Base-by-base conservation (phyloP, 1,139 yeast genomes). In the Yamadazyma epiphylla region DNA sequence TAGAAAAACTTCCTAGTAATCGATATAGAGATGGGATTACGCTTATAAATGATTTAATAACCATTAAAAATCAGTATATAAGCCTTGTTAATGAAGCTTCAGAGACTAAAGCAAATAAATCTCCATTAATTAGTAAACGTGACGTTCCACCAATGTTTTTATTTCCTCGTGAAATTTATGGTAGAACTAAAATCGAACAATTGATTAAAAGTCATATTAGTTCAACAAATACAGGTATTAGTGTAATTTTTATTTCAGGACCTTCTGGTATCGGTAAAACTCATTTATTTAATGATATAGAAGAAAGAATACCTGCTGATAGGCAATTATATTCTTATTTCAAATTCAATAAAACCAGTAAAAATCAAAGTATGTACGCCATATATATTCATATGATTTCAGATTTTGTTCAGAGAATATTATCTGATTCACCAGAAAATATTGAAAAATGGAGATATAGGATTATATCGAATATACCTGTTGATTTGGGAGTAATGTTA, bases 201-300 rank as follows among this genome's bases (percentile, higher is more conserved):
- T 36, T 42, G 13, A 45, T 65, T 5, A 49, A 49, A 19, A 45
- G 52, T 2, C 39, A 46, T 3, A 32, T 26, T 24, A 23, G 31
- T 13, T 13, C 25, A 5, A 32, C 16, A 30, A 8, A 13, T 6
- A 10, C 21, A 13, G 56, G 48, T 38, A 51, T 46, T 39, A 58
- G 60, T 35, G 38, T 63, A 11, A 41, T 69, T 2, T 43, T 71
- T 10, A 47, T 74, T 7, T 42, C 55, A 2, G 80, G 80, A 5
- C 60, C 55, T n/a, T 44, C 66, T 0, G 80, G 80, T 1, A 48
- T 59, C 4, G 80, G 80, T 4, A 73, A 72, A 45, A 56, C 77
- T 0, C 49, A 70, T 4, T 41, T 74, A 5, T 46, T 74, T n/a
- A 54, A 56, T 19, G 74, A 69, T 27, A 43, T 73, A 26, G 63